Percentiles rank a stretch among this genome's conserved stretches.
Evolutionary conservation across 768 basidiomycete genomes (phyloP).

Genomic region (Peribolospora baueri): DNA sequence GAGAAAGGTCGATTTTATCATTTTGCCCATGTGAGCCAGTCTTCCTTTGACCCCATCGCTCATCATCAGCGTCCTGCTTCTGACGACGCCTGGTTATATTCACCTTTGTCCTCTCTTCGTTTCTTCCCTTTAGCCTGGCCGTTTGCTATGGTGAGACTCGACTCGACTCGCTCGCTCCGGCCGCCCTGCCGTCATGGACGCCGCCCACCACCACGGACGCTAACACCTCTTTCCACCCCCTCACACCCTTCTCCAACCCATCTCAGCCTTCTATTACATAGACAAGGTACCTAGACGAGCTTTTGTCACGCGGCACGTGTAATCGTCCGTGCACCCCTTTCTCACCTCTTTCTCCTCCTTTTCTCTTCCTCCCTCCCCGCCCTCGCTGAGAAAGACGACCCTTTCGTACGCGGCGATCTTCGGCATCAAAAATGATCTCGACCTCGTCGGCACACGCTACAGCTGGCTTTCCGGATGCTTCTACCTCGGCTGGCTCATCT

Average conservation of each 20-base stretch:
- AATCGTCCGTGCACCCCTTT: no score
- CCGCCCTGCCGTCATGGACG: no score
- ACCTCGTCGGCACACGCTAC: slow-evolving; percentile 5
- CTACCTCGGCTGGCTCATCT: slow-evolving; percentile 7
- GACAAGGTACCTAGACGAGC: not conserved
- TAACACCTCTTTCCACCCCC: no score
- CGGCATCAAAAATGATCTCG: slow-evolving; percentile 6
- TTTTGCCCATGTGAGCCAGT: not conserved
- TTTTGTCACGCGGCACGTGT: no score
- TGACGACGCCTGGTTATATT: no score
- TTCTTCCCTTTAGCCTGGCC: not conserved
- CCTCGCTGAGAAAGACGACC: not conserved
- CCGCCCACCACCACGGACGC: no score
- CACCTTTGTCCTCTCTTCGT: no score
- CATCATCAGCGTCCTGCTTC: no score
- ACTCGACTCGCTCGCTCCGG: no score
- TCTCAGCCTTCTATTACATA: not conserved
- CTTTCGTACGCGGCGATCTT: slow-evolving; percentile 7
- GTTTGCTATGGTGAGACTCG: not conserved
- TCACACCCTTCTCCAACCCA: not conserved
- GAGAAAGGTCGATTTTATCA: not conserved
- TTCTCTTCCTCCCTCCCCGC: not conserved
- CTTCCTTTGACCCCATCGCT: not conserved
- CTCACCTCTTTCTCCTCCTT: no score
- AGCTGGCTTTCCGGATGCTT: slow-evolving; percentile 1